phyloP scores from a whole-genome alignment of 2,329 filamentous ascomycete genomes.

The Alternaria longipes region DNA sequence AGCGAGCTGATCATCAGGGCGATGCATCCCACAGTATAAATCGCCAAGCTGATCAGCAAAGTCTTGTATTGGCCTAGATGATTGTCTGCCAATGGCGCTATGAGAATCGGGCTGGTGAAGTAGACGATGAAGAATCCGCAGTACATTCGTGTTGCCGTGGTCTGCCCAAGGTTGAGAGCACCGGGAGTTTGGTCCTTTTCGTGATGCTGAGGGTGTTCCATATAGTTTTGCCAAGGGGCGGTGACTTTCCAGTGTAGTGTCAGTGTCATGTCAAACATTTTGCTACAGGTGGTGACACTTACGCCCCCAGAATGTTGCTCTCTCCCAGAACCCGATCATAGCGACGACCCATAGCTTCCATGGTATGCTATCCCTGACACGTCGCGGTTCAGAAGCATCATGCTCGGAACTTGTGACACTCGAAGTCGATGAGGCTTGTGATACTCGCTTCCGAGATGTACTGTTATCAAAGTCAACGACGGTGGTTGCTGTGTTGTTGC shows the following conservation, averaged over 20 bases:
- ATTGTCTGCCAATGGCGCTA: slow-evolving; percentile 52
- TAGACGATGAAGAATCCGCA: slow-evolving; percentile 66
- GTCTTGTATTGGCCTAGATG: slow-evolving; percentile 52
- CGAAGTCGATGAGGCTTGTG: slow-evolving; percentile 16
- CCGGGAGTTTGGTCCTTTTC: slow-evolving; percentile 47
- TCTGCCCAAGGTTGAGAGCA: slow-evolving; percentile 45
- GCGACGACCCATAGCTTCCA: slow-evolving; percentile 38
- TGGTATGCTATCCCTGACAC: slow-evolving; percentile 35
- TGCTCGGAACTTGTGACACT: background rate
- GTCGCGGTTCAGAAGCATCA: slow-evolving; percentile 22
- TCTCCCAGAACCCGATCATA: slow-evolving; percentile 38
- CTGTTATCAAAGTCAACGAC: slow-evolving; percentile 5
- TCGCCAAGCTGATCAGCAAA: slow-evolving; percentile 43
- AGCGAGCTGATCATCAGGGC: slow-evolving; percentile 35
- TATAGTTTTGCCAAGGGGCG: slow-evolving; percentile 55
- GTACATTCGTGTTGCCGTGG: slow-evolving; percentile 61
- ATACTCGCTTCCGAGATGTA: slow-evolving; percentile 1
- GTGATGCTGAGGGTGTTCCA: slow-evolving; percentile 46
- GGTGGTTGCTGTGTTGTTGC: background rate
- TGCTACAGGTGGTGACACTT: slow-evolving; percentile 6
- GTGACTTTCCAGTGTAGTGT: slow-evolving; percentile 21
- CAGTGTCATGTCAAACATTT: slow-evolving; percentile 17
- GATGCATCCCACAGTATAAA: slow-evolving; percentile 38
- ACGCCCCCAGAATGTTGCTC: slow-evolving; percentile 41
- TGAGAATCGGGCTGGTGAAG: slow-evolving; percentile 51